These are phyloP conservation scores for Rhizopus arrhizus DNA, from an alignment of 371 early-diverging fungal species.

Conservation along the genomic window DNA sequence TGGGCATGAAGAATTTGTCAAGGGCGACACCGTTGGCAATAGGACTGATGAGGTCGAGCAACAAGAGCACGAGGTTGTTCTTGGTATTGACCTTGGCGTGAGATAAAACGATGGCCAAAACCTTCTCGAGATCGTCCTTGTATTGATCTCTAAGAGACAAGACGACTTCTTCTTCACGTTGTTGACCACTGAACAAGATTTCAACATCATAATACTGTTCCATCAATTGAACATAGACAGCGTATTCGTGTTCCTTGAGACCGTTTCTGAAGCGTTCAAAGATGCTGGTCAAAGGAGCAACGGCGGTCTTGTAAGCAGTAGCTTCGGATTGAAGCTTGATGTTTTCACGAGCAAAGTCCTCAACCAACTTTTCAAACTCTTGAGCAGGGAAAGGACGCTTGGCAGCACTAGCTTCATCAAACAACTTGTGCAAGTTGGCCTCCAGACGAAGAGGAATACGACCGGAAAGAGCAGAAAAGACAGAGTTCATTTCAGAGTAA, in stretches of 20 bases:
- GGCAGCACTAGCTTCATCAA: conserved; percentile 43
- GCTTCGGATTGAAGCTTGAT: conserved; percentile 65
- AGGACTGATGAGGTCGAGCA: conserved; percentile 81
- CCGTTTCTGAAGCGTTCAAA: conserved; percentile 77
- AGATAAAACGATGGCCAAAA: conserved; percentile 77
- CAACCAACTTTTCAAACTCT: conserved; percentile 68
- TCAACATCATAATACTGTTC: conserved; percentile 87
- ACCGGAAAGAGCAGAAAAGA: conserved; percentile 83
- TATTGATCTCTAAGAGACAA: conserved; percentile 81
- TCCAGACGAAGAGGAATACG: conserved; percentile 86
- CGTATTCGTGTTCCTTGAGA: conserved; percentile 75
- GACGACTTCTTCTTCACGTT: conserved; percentile 87
- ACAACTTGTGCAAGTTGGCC: conserved; percentile 49
- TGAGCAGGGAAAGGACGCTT: conserved; percentile 75
- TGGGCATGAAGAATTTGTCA: conserved; percentile 75
- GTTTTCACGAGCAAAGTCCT: conserved; percentile 55
- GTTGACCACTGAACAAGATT: conserved; percentile 72
- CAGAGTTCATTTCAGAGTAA: conserved; percentile 78
- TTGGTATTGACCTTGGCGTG: conserved; percentile 83
- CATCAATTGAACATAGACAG: conserved; percentile 74
- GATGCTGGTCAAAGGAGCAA: conserved; percentile 69
- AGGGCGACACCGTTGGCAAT: conserved; percentile 63
- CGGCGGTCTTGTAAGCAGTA: conserved; percentile 58
- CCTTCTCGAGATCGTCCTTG: conserved; percentile 81
- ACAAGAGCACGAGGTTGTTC: conserved; percentile 72